Conservation (phyloP, 768 basidiomycete species). For the Psilocybe cubensis region DNA sequence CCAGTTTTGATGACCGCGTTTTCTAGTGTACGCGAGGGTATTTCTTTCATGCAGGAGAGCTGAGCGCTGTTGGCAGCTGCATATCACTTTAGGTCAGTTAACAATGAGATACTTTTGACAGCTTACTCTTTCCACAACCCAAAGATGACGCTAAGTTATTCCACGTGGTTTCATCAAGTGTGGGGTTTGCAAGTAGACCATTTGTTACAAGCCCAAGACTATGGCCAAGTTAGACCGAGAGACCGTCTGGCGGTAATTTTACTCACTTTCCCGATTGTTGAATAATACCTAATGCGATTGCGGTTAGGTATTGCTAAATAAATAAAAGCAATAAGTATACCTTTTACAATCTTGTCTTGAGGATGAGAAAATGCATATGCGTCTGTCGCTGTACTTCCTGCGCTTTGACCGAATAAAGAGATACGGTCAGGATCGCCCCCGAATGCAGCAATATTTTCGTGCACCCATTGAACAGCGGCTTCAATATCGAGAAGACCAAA, state of each 20-base stretch:
- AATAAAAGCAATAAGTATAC: slow-evolving; percentile 16
- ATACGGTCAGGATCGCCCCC: slow-evolving; percentile 44
- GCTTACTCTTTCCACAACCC: slow-evolving; percentile 37
- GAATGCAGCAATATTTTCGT: slow-evolving; percentile 50
- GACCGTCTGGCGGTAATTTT: not conserved
- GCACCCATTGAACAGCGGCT: slow-evolving; percentile 51
- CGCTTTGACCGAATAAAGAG: slow-evolving; percentile 40
- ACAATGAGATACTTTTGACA: not conserved
- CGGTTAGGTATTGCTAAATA: not conserved
- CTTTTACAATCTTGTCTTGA: slow-evolving; percentile 33
- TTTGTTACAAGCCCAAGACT: slow-evolving; percentile 17
- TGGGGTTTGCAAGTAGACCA: slow-evolving; percentile 9
- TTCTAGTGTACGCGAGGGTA: slow-evolving; percentile 32
- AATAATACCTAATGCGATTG: slow-evolving; percentile 29
- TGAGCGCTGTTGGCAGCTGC: slow-evolving; percentile 29
- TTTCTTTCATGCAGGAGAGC: slow-evolving; percentile 38
- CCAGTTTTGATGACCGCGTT: slow-evolving; percentile 34
- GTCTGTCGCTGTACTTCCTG: slow-evolving; percentile 37
- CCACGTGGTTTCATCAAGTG: slow-evolving; percentile 30
- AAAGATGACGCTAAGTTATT: slow-evolving; percentile 31
- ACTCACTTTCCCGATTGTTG: slow-evolving; percentile 39
- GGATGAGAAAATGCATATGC: slow-evolving; percentile 38
- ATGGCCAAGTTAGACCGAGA: not conserved
- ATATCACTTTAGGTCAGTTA: not conserved
- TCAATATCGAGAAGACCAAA: slow-evolving; percentile 42